phyloP scores from a whole-genome alignment of 2,329 filamentous ascomycete species.

The Venturia pyrina region DNA sequence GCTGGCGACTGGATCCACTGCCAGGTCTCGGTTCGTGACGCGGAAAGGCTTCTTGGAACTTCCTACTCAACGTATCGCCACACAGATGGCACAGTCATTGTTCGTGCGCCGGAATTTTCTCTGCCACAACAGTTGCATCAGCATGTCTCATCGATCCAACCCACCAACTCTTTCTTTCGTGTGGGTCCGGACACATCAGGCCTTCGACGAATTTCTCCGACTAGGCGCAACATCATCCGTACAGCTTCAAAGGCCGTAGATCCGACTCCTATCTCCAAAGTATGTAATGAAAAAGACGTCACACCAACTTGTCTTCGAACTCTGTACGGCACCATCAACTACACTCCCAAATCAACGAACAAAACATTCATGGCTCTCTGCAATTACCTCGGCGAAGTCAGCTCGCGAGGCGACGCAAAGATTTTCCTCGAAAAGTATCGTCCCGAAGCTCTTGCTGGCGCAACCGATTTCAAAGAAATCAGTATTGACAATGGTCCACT shows the following conservation, averaged over 20 bases:
- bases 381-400: conserved; percentile 9
- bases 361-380: conserved; percentile 5
- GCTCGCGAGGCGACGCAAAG: neutral
- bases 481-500: conserved; percentile 12
- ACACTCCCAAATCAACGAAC: neutral
- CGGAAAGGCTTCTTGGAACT: conserved; percentile 43
- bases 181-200: conserved; percentile 22
- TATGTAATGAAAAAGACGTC: neutral
- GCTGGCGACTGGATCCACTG: no score
- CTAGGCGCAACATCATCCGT: no score
- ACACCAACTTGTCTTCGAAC: conserved; percentile 7
- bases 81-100: conserved; percentile 40
- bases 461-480: neutral
- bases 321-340: conserved; percentile 8
- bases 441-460: conserved; percentile 10
- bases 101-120: conserved; percentile 47
- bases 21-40: conserved; percentile 13
- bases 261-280: conserved; percentile 2
- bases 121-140: conserved; percentile 46
- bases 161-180: conserved; percentile 48
- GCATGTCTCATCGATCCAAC: conserved; percentile 50
- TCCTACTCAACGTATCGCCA: conserved; percentile 43
- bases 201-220: conserved; percentile 12
- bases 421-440: conserved; percentile 4
- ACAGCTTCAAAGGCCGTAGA: no score